Conservation (phyloP, 2,329 filamentous ascomycete species). For the Seiridium unicorne region DNA sequence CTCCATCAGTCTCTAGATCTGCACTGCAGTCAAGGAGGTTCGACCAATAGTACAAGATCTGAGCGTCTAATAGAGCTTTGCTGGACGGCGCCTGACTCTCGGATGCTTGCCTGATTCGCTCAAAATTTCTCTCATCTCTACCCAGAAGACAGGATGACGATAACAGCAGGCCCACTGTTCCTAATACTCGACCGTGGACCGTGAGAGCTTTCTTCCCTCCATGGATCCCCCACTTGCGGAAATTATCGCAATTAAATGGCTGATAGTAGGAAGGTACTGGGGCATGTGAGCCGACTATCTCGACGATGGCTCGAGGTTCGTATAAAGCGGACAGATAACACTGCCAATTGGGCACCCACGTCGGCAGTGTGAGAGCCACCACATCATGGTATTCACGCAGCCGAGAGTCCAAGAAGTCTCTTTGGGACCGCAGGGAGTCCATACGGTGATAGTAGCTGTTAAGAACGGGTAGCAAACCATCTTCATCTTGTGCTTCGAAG, state of each 20-base stretch:
- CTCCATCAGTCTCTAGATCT: not conserved
- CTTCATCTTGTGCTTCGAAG: no score
- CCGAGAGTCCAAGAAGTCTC: not conserved
- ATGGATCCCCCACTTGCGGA: not conserved
- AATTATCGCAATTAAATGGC: not conserved
- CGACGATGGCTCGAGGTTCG: not conserved
- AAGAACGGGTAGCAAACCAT: no score
- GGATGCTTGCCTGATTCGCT: not conserved
- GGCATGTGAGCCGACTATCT: not conserved
- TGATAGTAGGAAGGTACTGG: not conserved
- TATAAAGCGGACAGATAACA: not conserved
- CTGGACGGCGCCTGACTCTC: not conserved
- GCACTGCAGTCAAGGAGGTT: not conserved
- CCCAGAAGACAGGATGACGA: not conserved
- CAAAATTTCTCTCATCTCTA: not conserved
- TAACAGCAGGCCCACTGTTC: not conserved
- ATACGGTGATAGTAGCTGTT: no score
- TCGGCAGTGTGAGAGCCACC: not conserved
- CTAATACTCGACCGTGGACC: not conserved
- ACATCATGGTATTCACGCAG: not conserved
- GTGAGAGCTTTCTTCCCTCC: not conserved
- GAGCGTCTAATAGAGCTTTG: not conserved
- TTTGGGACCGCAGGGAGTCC: no score
- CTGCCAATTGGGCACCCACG: not conserved
- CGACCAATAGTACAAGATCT: not conserved